Base-by-base conservation (phyloP, 2,329 filamentous ascomycete genomes). In the Fusarium liriodendri region DNA sequence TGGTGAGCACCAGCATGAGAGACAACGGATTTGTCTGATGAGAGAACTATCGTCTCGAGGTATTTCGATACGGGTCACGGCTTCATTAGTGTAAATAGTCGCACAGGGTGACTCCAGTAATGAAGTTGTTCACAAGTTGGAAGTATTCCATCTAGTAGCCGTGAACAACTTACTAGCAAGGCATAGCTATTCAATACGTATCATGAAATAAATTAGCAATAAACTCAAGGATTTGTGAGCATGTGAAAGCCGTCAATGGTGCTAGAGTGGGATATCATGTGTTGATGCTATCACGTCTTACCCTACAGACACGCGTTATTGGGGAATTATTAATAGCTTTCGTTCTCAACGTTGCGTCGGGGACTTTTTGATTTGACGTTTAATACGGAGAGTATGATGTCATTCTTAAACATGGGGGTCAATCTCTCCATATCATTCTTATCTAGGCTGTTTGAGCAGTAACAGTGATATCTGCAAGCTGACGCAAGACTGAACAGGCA, bases 61-160 rank as follows among this genome's bases (percentile, higher is more conserved):
- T 13, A 7, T 29, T n/a, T 0, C 5, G 1, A 29, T 7, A 9
- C 5, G 11, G 3, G 3, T 27, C 9, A 50, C 4, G 10, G 3
- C 6, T 10, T 29, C 16, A 5, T 25, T 25, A 5, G 9, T 16
- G 9, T 2, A 27, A 16, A 18, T 18, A 16, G 14, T 47, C 11
- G 4, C 1, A 2, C 22, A 8, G 5, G 13, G 27, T 27, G 14
- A 47, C 9, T 18, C 3, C 4, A 27, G 14, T 3, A 6, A 50
- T 11, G 22, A 45, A 11, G 16, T 2, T 5, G 11, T 18, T 6
- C 8, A 11, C n/a, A n/a, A 1, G 16, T 27, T 27, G 6, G 14
- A 11, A 18, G 18, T 7, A 16, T 5, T 25, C 14, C 22, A 5
- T 22, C 6, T 14, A 11, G 6, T 25, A 1, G 18, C 10, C 4